Evolutionary conservation across 768 basidiomycete genomes (phyloP).

Genomic region (Dacryopinax spathularia): DNA sequence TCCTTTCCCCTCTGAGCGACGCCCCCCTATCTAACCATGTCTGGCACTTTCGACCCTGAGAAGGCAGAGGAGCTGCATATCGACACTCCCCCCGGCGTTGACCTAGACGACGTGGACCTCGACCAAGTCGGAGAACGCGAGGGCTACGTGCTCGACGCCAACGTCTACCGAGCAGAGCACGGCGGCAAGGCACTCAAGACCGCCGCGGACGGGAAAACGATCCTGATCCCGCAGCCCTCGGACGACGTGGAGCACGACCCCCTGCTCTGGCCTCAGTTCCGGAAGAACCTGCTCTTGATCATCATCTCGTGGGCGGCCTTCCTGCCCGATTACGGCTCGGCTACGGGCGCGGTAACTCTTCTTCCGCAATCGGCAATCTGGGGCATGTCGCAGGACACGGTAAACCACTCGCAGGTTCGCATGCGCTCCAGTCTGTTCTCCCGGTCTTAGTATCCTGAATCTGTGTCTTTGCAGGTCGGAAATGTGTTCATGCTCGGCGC

Average conservation of each 20-base stretch:
- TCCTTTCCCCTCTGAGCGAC: too few relatives aligned
- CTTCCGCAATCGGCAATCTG: not conserved
- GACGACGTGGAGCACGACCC: not conserved
- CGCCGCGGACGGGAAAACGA: not conserved
- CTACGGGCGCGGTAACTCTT: not conserved
- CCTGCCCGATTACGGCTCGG: not conserved
- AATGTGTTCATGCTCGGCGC: not conserved
- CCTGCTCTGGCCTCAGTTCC: not conserved
- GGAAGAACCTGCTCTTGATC: not conserved
- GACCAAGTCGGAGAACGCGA: not conserved
- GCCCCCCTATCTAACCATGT: too few relatives aligned
- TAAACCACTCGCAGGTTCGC: not conserved
- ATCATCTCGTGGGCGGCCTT: not conserved
- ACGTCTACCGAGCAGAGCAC: not conserved
- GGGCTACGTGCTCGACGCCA: not conserved
- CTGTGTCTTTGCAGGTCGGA: too few relatives aligned
- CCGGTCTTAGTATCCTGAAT: too few relatives aligned
- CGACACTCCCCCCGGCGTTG: not conserved
- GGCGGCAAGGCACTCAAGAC: slow-evolving; percentile 1
- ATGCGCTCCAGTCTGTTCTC: too few relatives aligned
- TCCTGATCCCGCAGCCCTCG: not conserved
- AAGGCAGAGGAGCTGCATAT: not conserved
- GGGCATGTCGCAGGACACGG: not conserved
- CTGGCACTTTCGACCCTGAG: not conserved
- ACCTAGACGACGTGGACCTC: not conserved